phyloP scores from a whole-genome alignment of 129 eudicot species.

The Gnaphalium uliginosum region DNA sequence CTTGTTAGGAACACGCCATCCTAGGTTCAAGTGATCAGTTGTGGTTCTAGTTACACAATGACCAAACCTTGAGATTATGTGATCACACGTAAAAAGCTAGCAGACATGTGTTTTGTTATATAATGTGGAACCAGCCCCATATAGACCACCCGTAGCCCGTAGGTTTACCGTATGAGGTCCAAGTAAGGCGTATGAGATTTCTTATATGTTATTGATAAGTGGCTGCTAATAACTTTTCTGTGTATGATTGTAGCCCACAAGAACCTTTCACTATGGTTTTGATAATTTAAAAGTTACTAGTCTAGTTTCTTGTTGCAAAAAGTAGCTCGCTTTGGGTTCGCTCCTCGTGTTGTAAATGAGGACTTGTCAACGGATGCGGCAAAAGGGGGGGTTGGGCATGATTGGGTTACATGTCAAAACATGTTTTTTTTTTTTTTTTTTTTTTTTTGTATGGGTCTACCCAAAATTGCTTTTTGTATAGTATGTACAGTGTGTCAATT shows the following conservation, averaged over 20 bases:
- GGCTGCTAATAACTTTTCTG: background rate
- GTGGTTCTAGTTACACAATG: background rate
- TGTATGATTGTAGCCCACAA: background rate
- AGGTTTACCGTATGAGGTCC: background rate
- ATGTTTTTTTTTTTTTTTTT: too few species aligned
- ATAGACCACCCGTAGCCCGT: background rate
- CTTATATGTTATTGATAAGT: background rate
- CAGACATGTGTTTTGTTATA: background rate
- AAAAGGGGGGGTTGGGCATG: background rate
- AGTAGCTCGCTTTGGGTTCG: background rate
- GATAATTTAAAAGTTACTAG: background rate
- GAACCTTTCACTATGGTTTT: background rate
- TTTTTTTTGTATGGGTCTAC: too few species aligned
- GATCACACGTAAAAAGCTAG: background rate
- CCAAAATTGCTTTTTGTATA: too few species aligned
- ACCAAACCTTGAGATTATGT: background rate
- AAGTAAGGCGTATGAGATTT: background rate
- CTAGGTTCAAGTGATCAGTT: background rate
- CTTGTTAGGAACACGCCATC: background rate
- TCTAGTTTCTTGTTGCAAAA: background rate
- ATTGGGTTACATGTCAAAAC: background rate
- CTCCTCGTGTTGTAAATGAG: background rate
- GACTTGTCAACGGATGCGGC: background rate
- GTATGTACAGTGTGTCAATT: too few species aligned
- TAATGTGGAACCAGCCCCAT: background rate